Evolutionary conservation across 106 monocot genomes (phyloP), one percentile per base, ranked within the genome.

Genomic region (Acorus gramineus): DNA sequence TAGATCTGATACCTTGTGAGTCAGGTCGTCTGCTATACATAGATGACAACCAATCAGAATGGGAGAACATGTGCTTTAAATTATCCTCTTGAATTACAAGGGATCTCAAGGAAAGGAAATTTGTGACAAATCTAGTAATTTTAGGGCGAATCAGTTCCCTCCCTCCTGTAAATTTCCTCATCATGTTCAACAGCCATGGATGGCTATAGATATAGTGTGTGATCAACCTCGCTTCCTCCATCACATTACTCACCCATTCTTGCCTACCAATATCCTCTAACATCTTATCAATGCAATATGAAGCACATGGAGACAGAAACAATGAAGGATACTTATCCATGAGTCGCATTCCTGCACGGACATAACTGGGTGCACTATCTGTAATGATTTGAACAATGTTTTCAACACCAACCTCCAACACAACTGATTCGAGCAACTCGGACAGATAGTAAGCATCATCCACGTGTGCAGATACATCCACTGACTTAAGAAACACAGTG

Each of bases 301-400:
- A 81, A 61, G 81, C 76, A 73, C 81, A 81, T 50, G 76, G 76
- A 69, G 72, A 72, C 71, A 66, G 76, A 64, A 80, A 80, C 52
- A 80, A 59, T 7, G 76, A 80, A 52, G 80, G 71, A 59, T 80
- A 64, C 62, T 72, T 76, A 53, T 80, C 72, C 53, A 80, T 59
- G 53, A 80, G 67, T 45, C 75, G 71, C 3, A 49, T 55, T 14
- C 53, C 60, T 6, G 60, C 68, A 64, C 49, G 72, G 64, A 60
- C 71, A 64, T 72, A 76, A 68, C n/a, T 80, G 7, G 63, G 44
- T 47, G 66, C 49, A 63, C 49, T 67, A 71, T 80, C 80, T 63
- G 80, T 80, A 45, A 80, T 58, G 46, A 80, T 47, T 50, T 80
- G 80, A 55, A 80, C 71, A 3, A 80, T 67, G 50, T 75, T 80